Evolutionary conservation across 208 protist species (phyloP).

Genomic region (Trypanosoma lewisi): DNA sequence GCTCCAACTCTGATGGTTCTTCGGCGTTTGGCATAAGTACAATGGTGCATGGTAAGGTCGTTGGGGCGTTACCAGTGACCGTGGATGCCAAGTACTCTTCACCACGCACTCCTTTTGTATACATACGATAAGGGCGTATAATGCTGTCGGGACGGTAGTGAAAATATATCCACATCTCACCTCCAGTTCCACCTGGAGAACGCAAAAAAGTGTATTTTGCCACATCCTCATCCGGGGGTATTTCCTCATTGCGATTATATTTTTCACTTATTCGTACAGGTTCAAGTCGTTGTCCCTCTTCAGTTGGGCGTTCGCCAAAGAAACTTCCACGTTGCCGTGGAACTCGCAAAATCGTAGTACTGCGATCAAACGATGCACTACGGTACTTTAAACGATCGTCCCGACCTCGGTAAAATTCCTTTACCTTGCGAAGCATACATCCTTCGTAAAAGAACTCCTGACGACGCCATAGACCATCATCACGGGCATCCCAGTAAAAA

Average conservation of each 20-base stretch:
- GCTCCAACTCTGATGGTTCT: slow-evolving; percentile 66
- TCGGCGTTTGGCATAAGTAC: slow-evolving; percentile 66
- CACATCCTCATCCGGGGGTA: slow-evolving; percentile 58
- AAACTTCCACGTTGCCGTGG: not conserved
- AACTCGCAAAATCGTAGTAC: not conserved
- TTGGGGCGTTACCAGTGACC: slow-evolving; percentile 19
- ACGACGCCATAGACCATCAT: slow-evolving; percentile 78
- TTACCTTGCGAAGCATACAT: slow-evolving; percentile 63
- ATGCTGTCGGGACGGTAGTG: slow-evolving; percentile 75
- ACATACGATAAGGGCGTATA: slow-evolving; percentile 80
- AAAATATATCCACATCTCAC: slow-evolving; percentile 87
- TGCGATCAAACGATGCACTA: slow-evolving; percentile 61
- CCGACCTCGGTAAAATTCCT: slow-evolving; percentile 82
- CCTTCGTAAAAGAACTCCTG: slow-evolving; percentile 76
- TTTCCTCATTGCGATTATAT: slow-evolving; percentile 50
- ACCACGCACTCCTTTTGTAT: slow-evolving; percentile 61
- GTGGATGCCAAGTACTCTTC: slow-evolving; percentile 77
- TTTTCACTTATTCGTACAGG: slow-evolving; percentile 86
- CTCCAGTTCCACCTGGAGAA: slow-evolving; percentile 23
- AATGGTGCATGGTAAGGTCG: slow-evolving; percentile 50
- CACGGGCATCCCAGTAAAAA: slow-evolving; percentile 82
- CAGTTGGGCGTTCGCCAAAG: slow-evolving; percentile 10
- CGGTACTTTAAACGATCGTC: slow-evolving; percentile 77
- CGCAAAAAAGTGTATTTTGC: slow-evolving; percentile 74
- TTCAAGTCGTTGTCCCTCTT: slow-evolving; percentile 61